These are phyloP conservation scores for Pistacia integerrima DNA, from an alignment of 345 rosid genomes.

Conservation along the genomic window DNA sequence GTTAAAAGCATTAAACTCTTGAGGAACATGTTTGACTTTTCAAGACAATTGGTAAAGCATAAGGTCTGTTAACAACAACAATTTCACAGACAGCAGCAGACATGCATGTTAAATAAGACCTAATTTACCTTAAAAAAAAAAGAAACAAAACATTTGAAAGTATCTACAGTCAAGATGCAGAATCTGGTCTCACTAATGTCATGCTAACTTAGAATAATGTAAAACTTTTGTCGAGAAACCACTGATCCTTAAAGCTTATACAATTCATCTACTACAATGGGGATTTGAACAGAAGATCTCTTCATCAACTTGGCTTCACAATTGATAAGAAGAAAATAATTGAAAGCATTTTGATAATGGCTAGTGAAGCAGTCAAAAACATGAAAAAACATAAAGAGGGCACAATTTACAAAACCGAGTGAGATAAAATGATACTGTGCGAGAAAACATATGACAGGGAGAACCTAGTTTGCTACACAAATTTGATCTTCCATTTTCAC, in stretches of 20 bases:
- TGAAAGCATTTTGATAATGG: too few relatives aligned
- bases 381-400: neutral
- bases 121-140: neutral
- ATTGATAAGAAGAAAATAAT: neutral
- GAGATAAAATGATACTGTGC: neutral
- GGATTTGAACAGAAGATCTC: too few relatives aligned
- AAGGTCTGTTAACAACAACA: neutral
- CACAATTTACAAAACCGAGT: neutral
- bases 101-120: neutral
- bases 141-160: neutral
- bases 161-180: neutral
- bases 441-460: neutral
- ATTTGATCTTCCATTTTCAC: neutral
- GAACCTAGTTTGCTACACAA: neutral
- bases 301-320: neutral
- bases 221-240: neutral
- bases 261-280: neutral
- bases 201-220: neutral
- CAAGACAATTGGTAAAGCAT: neutral
- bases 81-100: neutral
- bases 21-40: neutral
- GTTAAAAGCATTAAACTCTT: neutral
- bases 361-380: too few relatives aligned
- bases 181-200: neutral
- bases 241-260: neutral